These are phyloP conservation scores for Carex myosuroides DNA, from an alignment of 176 grass and related monocot species.

Conservation along the genomic window DNA sequence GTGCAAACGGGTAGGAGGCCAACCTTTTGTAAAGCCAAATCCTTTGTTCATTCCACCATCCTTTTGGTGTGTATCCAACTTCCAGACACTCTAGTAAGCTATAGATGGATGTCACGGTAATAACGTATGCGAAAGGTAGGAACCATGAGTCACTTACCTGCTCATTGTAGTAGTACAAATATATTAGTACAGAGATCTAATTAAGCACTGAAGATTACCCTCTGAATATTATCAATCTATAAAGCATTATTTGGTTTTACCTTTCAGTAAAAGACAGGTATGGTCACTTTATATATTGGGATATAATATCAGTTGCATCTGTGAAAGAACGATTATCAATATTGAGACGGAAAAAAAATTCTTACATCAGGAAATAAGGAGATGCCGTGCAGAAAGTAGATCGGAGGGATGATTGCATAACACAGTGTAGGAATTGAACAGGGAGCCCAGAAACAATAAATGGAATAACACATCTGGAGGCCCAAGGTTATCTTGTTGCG, in stretches of 20 bases:
- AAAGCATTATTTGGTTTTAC: background rate
- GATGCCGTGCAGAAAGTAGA: conserved; percentile 59
- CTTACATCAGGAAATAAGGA: conserved; percentile 62
- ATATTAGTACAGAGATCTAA: background rate
- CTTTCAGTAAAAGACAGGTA: background rate
- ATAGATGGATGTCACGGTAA: conserved; percentile 28
- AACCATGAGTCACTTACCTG: conserved; percentile 52
- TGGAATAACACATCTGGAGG: conserved; percentile 54
- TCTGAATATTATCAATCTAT: background rate
- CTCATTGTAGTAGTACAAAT: background rate
- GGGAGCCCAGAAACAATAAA: conserved; percentile 50
- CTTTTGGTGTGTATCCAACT: conserved; percentile 39
- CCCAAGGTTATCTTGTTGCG: conserved; percentile 45
- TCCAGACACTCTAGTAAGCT: conserved; percentile 39
- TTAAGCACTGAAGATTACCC: background rate
- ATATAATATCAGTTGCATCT: background rate
- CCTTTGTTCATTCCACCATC: conserved; percentile 74
- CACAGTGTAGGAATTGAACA: conserved; percentile 55
- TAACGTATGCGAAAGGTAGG: conserved; percentile 46
- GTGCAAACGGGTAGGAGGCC: conserved; percentile 47
- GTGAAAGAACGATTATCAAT: background rate
- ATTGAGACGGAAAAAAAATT: conserved; percentile 3
- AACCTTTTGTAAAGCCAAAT: conserved; percentile 61
- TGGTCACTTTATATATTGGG: background rate
- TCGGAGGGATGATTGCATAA: conserved; percentile 52